phyloP scores from a whole-genome alignment of 192 early-diverging fungal species.

The Umbelopsis sp. region DNA sequence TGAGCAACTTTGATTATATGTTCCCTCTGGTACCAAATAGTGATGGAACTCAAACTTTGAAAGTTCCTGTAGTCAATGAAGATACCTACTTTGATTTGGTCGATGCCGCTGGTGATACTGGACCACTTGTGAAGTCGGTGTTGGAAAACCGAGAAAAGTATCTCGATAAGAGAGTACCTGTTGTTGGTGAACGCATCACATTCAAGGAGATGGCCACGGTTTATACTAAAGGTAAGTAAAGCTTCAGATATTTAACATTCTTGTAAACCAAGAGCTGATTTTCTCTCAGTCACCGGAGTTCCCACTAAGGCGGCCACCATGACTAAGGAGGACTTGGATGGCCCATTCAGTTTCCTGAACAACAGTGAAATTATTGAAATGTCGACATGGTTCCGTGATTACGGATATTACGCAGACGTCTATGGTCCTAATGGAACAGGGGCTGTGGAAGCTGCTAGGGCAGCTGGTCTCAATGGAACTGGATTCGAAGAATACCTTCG shows the following conservation, averaged over 20 bases:
- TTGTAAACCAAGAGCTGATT: too few relatives aligned
- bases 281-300: neutral
- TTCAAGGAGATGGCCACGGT: neutral
- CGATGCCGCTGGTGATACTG: neutral
- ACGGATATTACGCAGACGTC: neutral
- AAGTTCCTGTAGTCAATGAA: neutral
- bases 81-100: neutral
- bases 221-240: neutral
- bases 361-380: conserved; percentile 9
- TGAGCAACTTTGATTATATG: neutral
- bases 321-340: neutral
- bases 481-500: neutral
- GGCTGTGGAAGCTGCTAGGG: neutral
- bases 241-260: too few relatives aligned
- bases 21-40: neutral
- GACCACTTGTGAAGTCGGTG: neutral
- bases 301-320: neutral
- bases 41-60: neutral
- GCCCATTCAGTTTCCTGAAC: neutral
- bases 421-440: neutral
- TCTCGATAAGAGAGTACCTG: neutral
- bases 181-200: conserved; percentile 4
- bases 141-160: neutral
- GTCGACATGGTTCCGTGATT: conserved; percentile 14
- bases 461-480: neutral